These are phyloP conservation scores for Zygosaccharomyces kombuchaensis DNA, from an alignment of 805 yeast species.

Conservation along the genomic window DNA sequence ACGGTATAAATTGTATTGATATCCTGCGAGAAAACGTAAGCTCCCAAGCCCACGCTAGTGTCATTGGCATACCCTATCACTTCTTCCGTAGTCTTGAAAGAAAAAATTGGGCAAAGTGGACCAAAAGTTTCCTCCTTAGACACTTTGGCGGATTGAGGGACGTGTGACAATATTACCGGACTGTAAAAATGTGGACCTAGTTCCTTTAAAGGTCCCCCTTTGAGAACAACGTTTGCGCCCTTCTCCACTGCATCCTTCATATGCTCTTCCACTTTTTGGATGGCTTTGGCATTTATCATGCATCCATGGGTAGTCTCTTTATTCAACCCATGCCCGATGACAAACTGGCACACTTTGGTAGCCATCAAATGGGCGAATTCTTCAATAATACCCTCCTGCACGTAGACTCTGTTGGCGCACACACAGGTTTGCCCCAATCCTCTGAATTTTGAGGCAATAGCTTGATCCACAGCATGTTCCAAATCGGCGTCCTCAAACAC, in stretches of 20 bases:
- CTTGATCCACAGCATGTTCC: constrained; percentile 50
- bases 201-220: constrained; percentile 50
- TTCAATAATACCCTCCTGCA: constrained; percentile 48
- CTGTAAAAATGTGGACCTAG: constrained; percentile 50
- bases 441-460: constrained; percentile 54
- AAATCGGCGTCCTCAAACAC: constrained; percentile 58
- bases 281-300: constrained; percentile 47
- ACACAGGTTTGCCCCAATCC: constrained; percentile 65
- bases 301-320: constrained; percentile 52
- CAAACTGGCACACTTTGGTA: constrained; percentile 43
- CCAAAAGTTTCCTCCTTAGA: constrained; percentile 61
- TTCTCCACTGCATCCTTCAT: constrained; percentile 49
- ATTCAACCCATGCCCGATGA: constrained; percentile 55
- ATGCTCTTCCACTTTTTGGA: constrained; percentile 53
- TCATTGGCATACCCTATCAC: constrained; percentile 53
- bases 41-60: constrained; percentile 53
- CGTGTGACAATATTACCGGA: constrained; percentile 52
- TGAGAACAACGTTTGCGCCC: constrained; percentile 48
- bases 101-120: constrained; percentile 55
- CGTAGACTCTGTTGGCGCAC: constrained; percentile 56
- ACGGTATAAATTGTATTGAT: constrained; percentile 48
- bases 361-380: constrained; percentile 44
- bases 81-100: constrained; percentile 51
- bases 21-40: constrained; percentile 53
- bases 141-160: constrained; percentile 48